phyloP scores from a whole-genome alignment of 805 yeast genomes.

The Saccharomycopsis malanga region DNA sequence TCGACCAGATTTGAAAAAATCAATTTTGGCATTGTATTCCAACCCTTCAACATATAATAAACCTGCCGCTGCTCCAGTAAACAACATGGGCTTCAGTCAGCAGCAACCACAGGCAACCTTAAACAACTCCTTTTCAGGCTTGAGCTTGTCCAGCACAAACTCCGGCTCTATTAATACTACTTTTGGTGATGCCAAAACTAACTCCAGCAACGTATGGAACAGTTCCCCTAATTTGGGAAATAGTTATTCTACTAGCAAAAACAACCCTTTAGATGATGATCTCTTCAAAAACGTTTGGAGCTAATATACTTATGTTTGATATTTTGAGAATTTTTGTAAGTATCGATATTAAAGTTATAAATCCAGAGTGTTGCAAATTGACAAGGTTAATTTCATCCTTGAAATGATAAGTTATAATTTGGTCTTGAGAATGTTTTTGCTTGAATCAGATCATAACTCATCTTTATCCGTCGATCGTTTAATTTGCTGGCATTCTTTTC shows the following conservation, averaged over 20 bases:
- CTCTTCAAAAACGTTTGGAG: slow-evolving; percentile 64
- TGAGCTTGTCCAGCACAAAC: slow-evolving; percentile 10
- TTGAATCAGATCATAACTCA: too few relatives aligned
- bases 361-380: too few relatives aligned
- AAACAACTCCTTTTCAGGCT: slow-evolving; percentile 15
- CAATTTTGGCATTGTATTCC: slow-evolving; percentile 82
- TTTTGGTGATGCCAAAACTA: not conserved
- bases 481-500: too few relatives aligned
- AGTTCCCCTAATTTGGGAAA: slow-evolving; percentile 3
- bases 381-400: too few relatives aligned
- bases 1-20: slow-evolving; percentile 85
- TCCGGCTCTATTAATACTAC: slow-evolving; percentile 7
- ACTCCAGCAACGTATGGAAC: slow-evolving; percentile 5
- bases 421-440: too few relatives aligned
- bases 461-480: too few relatives aligned
- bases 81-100: slow-evolving; percentile 18
- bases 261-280: slow-evolving; percentile 48
- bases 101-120: not conserved
- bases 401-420: too few relatives aligned
- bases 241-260: not conserved
- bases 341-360: too few relatives aligned
- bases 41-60: slow-evolving; percentile 37
- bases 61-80: slow-evolving; percentile 19
- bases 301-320: too few relatives aligned
- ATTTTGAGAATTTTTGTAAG: too few relatives aligned